Evolutionary conservation across 495 filamentous ascomycete species (phyloP).

Genomic region (Aspergillus saccharolyticus): DNA sequence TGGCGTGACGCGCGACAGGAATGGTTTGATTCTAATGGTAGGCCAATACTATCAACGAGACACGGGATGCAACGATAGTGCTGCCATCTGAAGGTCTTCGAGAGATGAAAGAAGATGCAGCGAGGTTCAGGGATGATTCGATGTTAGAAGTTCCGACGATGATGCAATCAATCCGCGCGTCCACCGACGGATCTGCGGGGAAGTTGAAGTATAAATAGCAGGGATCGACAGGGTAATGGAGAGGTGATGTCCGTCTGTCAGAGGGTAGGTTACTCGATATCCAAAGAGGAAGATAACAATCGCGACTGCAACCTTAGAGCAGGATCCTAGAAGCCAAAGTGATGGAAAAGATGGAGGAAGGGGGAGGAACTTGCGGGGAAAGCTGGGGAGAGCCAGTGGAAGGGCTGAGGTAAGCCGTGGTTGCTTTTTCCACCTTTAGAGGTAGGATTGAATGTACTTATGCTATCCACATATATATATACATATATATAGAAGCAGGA

Average conservation of each 20-base stretch:
- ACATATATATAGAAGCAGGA: no score
- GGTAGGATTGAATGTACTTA: no score
- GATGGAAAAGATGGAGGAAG: background rate
- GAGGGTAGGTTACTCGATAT: no score
- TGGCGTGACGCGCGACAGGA: constrained; percentile 12
- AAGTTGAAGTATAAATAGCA: background rate
- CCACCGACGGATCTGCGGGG: background rate
- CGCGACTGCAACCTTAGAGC: background rate
- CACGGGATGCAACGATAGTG: background rate
- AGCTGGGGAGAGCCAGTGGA: constrained; percentile 6
- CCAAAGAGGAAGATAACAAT: no score
- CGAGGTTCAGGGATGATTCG: background rate
- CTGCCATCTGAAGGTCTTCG: background rate
- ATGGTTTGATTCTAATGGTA: no score
- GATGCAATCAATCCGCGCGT: constrained; percentile 4
- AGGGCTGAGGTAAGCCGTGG: background rate
- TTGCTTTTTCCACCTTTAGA: background rate
- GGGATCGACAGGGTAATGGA: background rate
- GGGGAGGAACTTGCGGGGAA: constrained; percentile 24
- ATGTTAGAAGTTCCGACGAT: background rate
- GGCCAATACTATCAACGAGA: background rate
- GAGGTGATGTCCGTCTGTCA: no score
- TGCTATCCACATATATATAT: no score
- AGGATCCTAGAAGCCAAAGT: constrained; percentile 1
- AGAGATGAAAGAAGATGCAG: background rate